These are phyloP conservation scores for Chrysopogon serrulatus DNA, from an alignment of 176 grass and related monocot genomes.

Conservation along the genomic window DNA sequence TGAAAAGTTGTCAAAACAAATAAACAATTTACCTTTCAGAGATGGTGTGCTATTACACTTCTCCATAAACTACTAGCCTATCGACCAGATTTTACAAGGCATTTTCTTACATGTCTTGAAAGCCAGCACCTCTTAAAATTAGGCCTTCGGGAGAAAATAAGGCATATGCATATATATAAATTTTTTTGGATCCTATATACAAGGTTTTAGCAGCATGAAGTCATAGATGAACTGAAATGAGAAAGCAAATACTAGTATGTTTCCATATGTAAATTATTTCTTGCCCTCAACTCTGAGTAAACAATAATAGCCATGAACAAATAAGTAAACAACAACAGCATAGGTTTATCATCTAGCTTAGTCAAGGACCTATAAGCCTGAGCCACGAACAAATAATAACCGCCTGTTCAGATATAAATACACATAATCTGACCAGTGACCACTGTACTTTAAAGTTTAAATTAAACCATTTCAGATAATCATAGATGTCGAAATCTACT, in stretches of 20 bases:
- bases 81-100: neutral
- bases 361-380: neutral
- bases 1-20: conserved; percentile 1
- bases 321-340: neutral
- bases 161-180: neutral
- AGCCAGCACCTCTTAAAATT: neutral
- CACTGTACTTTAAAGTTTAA: neutral
- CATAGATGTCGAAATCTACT: neutral
- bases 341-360: neutral
- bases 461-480: neutral
- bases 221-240: neutral
- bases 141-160: neutral
- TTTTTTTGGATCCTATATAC: neutral
- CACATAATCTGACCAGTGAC: neutral
- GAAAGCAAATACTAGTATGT: neutral
- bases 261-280: neutral
- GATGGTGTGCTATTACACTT: neutral
- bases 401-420: neutral
- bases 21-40: conserved; percentile 1
- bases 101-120: conserved; percentile 6
- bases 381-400: neutral
- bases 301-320: neutral
- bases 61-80: conserved; percentile 20
- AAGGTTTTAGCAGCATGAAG: neutral
- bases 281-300: neutral